phyloP scores from a whole-genome alignment of 2,329 filamentous ascomycete genomes.

The Fonsecaea pugnacius region DNA sequence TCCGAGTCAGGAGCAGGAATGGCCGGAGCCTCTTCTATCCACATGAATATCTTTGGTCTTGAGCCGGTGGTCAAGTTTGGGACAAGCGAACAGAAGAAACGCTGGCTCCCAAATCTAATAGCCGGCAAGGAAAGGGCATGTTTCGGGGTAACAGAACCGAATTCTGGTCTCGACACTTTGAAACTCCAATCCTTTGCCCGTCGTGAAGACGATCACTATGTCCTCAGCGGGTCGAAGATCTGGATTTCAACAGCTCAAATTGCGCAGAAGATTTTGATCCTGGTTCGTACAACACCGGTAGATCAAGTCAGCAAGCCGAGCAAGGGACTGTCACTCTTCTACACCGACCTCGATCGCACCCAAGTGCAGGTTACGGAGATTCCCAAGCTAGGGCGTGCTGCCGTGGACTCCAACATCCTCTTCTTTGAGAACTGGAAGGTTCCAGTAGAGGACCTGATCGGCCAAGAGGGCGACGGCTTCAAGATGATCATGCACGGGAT shows the following conservation, averaged over 20 bases:
- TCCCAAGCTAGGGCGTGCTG: conserved; percentile 52
- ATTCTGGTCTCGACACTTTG: conserved; percentile 51
- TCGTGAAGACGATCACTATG: conserved; percentile 41
- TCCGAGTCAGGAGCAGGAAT: conserved; percentile 52
- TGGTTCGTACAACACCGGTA: conserved; percentile 49
- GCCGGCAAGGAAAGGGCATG: conserved; percentile 48
- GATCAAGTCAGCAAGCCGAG: conserved; percentile 49
- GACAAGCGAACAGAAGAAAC: conserved; percentile 48
- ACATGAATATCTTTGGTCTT: conserved; percentile 56
- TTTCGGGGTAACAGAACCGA: conserved; percentile 51
- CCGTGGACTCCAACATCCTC: conserved; percentile 51
- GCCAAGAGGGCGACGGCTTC: conserved; percentile 51
- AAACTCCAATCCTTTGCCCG: conserved; percentile 46
- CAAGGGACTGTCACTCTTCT: conserved; percentile 52
- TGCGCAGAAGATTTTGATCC: conserved; percentile 51
- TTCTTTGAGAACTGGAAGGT: conserved; percentile 53
- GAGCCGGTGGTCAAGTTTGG: conserved; percentile 53
- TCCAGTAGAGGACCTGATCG: conserved; percentile 46
- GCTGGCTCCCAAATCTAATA: conserved; percentile 48
- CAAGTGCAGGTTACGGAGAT: conserved; percentile 51
- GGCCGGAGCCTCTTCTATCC: conserved; percentile 49
- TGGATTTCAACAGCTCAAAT: conserved; percentile 54
- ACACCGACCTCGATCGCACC: conserved; percentile 48
- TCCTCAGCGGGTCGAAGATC: conserved; percentile 49
- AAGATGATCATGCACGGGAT: conserved; percentile 50